Base-by-base conservation (phyloP, 495 filamentous ascomycete species). In the Geoglossum glabrum region DNA sequence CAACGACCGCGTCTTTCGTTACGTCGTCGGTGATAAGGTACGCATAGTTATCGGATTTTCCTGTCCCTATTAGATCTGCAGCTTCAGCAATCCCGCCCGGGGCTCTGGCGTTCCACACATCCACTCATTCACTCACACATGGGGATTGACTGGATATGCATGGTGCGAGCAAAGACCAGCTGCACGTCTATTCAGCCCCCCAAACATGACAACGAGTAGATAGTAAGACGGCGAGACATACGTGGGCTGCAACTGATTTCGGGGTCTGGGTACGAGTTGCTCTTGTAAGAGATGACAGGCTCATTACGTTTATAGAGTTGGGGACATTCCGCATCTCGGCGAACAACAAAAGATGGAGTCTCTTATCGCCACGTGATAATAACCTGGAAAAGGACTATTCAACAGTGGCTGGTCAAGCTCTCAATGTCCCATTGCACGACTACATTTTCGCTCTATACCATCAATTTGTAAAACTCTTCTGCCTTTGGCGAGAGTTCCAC, bases 111-210 rank as follows among this genome's bases (percentile, higher is more conserved):
- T n/a, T n/a, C n/a, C n/a, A n/a, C n/a, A n/a, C n/a, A n/a, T n/a
- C n/a, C n/a, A n/a, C n/a, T n/a, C n/a, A n/a, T 15, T 15, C 19
- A 77, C 86, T 65, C 81, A 95, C 90, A 97, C 92, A 97, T 98
- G 34, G 92, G 92, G 73, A 98, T 95, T 57, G 87, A 88, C 68
- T 89, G 80, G 70, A 98, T 84, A 82, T 96, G 89, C 92, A 98
- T 98, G 62, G 73, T 68, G 67, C 73, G 69, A 11, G 63, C 67
- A 21, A 33, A 45, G 7, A 50, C 59, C 52, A 25, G 58, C 64
- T 58, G 57, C 59, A 43, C 11, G 10, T 33, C 19, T 26, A 17
- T 23, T 34, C 34, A 47, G 38, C 21, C 30, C 3, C 3, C 19
- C 1, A 8, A 40, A n/a, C 27, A 15, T 38, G 17, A 25, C 19